Evolutionary conservation across 2,329 filamentous ascomycete species (phyloP), one percentile per base, ranked within the genome.

Genomic region (Diaporthe ampelina): DNA sequence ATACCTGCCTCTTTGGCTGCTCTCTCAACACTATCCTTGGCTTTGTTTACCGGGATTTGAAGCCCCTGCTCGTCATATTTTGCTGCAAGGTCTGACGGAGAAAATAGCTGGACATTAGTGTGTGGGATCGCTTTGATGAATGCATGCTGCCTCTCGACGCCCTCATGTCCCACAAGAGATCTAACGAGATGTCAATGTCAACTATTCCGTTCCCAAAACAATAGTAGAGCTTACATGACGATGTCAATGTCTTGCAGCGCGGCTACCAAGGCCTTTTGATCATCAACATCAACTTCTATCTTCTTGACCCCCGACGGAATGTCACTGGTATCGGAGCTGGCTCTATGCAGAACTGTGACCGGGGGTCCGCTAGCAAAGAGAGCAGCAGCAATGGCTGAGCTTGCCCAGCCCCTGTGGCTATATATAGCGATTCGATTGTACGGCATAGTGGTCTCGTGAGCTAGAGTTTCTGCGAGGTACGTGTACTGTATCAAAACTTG

Each of bases 361-460:
- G 35, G 32, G 15, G 32, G 21, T 40, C 57, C 35, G 11, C 4
- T 59, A 24, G 32, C 21, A 11, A 35, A 3, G 21, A 59, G 57
- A 17, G 57, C 35, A 35, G 8, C 21, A 13, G 40, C 35, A 13
- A 59, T 40, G 21, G 57, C 57, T 40, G 35, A 59, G 35, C 57
- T 59, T n/a, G 35, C 57, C 57, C 57, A 59, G 57, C 57, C 57
- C n/a, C 57, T 59, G 56, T 59, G 57, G 32, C 57, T 35, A 17
- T 24, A 59, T 17, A 40, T 13, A 24, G 57, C 57, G 13, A 59
- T 59, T 9, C 35, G 32, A 35, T 59, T 40, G n/a, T 59, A 21
- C 6, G 19, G 10, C 57, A 40, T 59, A 21, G 21, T 40, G 24
- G 4, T 5, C 15, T 7, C 6, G 35, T 59, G 4, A 43, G 15